Evolutionary conservation across 192 early-diverging fungal genomes (phyloP), one percentile per base, ranked within the genome.

Genomic region (Gaertneriomyces semiglobifer): DNA sequence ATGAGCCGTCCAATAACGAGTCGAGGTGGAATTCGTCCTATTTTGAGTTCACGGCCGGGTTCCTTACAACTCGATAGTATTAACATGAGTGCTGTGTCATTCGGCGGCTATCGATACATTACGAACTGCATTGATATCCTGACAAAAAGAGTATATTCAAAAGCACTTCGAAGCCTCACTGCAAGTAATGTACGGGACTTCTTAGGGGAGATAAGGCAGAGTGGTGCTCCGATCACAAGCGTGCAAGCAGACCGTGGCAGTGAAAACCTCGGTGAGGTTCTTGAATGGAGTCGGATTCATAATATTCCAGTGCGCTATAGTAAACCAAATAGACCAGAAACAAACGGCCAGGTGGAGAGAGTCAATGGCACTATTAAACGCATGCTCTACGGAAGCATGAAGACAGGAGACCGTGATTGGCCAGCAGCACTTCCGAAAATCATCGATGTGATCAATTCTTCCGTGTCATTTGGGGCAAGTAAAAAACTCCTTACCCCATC

Each of bases 361-460:
- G 7, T 60, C 10, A 60, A 60, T 60, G 58, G 58, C 11, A 43
- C 58, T 44, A 43, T 60, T 10, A 60, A 60, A 42, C 40, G 20
- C 11, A 14, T 44, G 58, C 9, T 60, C 10, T 60, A 16, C 58
- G 25, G 6, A 10, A 8, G 20, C 6, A 60, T 60, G 8, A 10
- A 8, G 10, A 14, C 43, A 14, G 58, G 58, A 12, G 42, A 60
- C 19, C 25, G 58, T 43, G 42, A 60, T 44, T 60, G 58, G 58
- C 38, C 42, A 8, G 42, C 20, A 10, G 7, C 42, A 10, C 25
- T 60, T 10, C 58, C 58, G 40, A 7, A 60, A 42, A 33, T 60
- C 25, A 42, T 60, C 11, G 6, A 38, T 10, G 43, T 43, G 9
- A 10, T 60, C 8, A 60, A 60, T 44, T 43, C 20, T 18, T 8